Evolutionary conservation across 805 yeast genomes (phyloP).

Genomic region (Candida adriatica): DNA sequence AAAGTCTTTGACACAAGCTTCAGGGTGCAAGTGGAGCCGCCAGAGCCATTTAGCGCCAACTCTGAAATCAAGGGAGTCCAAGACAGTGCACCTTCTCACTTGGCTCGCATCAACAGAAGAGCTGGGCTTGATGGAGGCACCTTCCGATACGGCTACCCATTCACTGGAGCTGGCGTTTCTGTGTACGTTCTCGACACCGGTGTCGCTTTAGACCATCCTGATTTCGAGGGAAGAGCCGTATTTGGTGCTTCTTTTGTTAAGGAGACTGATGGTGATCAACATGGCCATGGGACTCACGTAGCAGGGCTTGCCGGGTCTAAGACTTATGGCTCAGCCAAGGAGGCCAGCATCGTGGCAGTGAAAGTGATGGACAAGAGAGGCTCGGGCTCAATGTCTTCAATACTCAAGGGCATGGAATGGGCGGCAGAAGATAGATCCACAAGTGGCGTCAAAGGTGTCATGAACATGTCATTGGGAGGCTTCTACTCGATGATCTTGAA

Average conservation of each 20-base stretch:
- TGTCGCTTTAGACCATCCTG: constrained; percentile 47
- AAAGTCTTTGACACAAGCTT: constrained; percentile 1
- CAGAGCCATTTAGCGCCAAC: background rate
- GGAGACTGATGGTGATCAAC: constrained; percentile 52
- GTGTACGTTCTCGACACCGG: constrained; percentile 87
- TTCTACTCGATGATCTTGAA: constrained; percentile 56
- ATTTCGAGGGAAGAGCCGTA: constrained; percentile 54
- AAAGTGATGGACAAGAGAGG: constrained; percentile 66
- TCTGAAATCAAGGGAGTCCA: constrained; percentile 20
- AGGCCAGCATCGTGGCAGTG: constrained; percentile 55
- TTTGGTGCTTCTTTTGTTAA: constrained; percentile 55
- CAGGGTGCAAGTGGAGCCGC: constrained; percentile 8
- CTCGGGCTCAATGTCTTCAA: constrained; percentile 55
- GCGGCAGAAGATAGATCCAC: constrained; percentile 48
- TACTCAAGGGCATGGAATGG: constrained; percentile 59
- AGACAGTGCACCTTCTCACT: constrained; percentile 50
- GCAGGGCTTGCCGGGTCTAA: constrained; percentile 82
- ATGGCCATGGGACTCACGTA: constrained; percentile 93
- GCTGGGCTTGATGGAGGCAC: constrained; percentile 8
- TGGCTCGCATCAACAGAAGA: constrained; percentile 51
- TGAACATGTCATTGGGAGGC: constrained; percentile 79
- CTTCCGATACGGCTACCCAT: constrained; percentile 37
- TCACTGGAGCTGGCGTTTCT: constrained; percentile 51
- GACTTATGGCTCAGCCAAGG: constrained; percentile 78
- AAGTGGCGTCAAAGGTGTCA: constrained; percentile 44